phyloP scores from a whole-genome alignment of 148 eudicot genomes.

The Rhododendron mucronatum region DNA sequence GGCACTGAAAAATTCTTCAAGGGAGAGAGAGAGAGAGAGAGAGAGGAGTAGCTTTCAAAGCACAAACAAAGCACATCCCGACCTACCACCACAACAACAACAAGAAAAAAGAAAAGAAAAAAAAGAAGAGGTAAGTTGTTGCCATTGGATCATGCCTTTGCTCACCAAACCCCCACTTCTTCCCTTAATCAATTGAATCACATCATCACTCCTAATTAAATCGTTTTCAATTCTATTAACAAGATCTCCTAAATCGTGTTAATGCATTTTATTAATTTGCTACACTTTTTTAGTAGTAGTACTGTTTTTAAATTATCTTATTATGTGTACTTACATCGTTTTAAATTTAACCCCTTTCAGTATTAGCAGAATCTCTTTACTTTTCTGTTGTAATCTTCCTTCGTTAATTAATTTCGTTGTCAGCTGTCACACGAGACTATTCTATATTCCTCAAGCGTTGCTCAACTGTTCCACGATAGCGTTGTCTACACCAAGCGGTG shows the following conservation, averaged over 20 bases:
- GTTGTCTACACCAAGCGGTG: no score
- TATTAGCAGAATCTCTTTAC: neutral
- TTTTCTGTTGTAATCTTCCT: neutral
- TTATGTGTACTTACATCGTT: neutral
- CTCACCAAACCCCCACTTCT: constrained; percentile 12
- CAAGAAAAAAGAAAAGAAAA: no score
- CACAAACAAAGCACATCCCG: constrained; percentile 6
- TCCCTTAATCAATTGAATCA: neutral
- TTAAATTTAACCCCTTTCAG: no score
- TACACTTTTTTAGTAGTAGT: neutral
- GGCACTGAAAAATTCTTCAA: no score
- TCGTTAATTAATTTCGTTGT: neutral
- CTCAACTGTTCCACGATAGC: neutral
- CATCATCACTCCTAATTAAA: neutral
- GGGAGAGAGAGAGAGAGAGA: neutral
- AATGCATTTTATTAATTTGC: neutral
- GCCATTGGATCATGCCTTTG: constrained; percentile 4
- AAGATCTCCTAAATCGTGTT: neutral
- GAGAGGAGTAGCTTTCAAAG: neutral
- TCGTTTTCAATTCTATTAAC: neutral
- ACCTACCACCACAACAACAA: constrained; percentile 4
- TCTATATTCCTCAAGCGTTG: neutral
- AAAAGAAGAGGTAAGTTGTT: neutral
- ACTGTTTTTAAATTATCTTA: neutral
- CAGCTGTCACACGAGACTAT: neutral